Evolutionary conservation across 108 stramenopile genomes (phyloP).

Genomic region (Skeletonema tropicum): DNA sequence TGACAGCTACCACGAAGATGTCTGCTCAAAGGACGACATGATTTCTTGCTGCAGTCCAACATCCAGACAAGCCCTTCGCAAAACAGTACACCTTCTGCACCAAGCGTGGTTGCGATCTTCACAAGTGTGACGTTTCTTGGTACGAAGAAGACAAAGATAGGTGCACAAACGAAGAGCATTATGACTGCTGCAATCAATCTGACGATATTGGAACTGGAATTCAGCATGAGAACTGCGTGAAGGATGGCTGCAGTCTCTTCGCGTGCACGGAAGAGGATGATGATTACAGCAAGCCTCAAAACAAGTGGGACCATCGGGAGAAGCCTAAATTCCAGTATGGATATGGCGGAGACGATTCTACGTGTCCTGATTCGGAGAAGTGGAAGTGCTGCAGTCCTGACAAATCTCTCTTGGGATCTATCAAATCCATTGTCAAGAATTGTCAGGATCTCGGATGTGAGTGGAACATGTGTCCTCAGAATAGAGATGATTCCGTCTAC

Average conservation of each 20-base stretch:
- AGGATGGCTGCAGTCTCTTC: not conserved
- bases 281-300: not conserved
- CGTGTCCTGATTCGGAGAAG: not conserved
- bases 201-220: not conserved
- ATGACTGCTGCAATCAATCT: not conserved
- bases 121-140: not conserved
- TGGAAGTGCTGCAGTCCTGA: not conserved
- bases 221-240: not conserved
- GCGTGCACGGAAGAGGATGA: not conserved
- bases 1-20: not conserved
- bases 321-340: not conserved
- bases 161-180: not conserved
- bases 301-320: not conserved
- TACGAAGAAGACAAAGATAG: not conserved
- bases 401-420: not conserved
- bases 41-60: not conserved
- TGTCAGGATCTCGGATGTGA: not conserved
- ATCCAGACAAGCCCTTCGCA: not conserved
- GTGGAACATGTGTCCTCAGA: not conserved
- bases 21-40: not conserved
- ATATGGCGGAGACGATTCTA: not conserved
- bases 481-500: not conserved
- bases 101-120: not conserved
- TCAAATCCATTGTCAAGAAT: not conserved
- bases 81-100: not conserved